Percentiles rank a stretch among this genome's conserved stretches.
Conservation (phyloP, 2,329 filamentous ascomycete genomes). For the Alternaria postmessia region DNA sequence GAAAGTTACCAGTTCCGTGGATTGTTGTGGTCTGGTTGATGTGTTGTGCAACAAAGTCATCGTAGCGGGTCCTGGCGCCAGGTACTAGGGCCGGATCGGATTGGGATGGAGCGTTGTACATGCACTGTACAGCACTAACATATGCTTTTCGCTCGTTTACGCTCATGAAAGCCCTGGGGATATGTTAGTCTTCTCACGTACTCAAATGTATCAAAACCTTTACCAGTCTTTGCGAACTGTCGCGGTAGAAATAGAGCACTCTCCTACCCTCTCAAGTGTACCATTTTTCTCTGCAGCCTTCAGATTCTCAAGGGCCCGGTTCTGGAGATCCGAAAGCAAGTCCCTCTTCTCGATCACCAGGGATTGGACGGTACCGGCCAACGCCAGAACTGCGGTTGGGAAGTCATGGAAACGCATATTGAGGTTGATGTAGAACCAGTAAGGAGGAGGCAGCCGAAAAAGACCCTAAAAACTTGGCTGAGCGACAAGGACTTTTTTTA, state of each 20-base stretch:
- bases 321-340: slow-evolving; percentile 21
- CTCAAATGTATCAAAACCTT: not conserved
- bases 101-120: slow-evolving; percentile 23
- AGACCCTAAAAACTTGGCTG: not conserved
- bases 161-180: not conserved
- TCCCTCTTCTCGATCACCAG: slow-evolving; percentile 16
- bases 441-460: no score
- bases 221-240: slow-evolving; percentile 27
- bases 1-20: slow-evolving; percentile 31
- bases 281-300: slow-evolving; percentile 15
- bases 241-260: slow-evolving; percentile 19
- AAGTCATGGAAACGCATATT: slow-evolving; percentile 13
- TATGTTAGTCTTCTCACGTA: not conserved
- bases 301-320: slow-evolving; percentile 20
- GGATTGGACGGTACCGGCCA: slow-evolving; percentile 15
- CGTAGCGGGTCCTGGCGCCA: slow-evolving; percentile 36
- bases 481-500: not conserved
- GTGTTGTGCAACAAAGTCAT: slow-evolving; percentile 40
- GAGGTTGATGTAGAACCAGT: not conserved
- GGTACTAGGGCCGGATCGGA: slow-evolving; percentile 22
- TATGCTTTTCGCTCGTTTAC: slow-evolving; percentile 27
- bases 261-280: slow-evolving; percentile 5
- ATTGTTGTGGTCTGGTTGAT: slow-evolving; percentile 30
- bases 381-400: slow-evolving; percentile 16
- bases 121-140: slow-evolving; percentile 31